Evolutionary conservation across 2,329 filamentous ascomycete species (phyloP).

Genomic region (Aspergillus candidus): DNA sequence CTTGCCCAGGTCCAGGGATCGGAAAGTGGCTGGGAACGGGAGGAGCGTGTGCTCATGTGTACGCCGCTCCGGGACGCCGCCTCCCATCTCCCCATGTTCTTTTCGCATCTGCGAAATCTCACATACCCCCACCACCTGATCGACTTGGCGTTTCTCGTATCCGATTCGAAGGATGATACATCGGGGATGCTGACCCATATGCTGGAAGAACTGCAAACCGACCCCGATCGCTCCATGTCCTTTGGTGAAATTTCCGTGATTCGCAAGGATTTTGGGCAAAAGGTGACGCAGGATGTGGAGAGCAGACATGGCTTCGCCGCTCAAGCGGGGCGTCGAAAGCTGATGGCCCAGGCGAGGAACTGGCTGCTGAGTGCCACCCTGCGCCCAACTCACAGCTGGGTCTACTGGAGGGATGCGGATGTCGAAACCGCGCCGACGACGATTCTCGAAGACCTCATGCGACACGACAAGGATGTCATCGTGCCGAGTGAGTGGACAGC

Average conservation of each 20-base stretch:
- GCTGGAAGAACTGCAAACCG: slow-evolving; percentile 71
- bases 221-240: slow-evolving; percentile 70
- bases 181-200: slow-evolving; percentile 67
- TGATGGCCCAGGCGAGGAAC: slow-evolving; percentile 97
- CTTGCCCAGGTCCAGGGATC: slow-evolving; percentile 86
- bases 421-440: slow-evolving; percentile 96
- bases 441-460: slow-evolving; percentile 95
- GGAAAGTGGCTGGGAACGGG: slow-evolving; percentile 88
- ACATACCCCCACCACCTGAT: slow-evolving; percentile 97
- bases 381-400: slow-evolving; percentile 94
- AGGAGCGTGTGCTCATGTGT: slow-evolving; percentile 90
- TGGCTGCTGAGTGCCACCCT: slow-evolving; percentile 92
- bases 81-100: slow-evolving; percentile 93
- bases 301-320: slow-evolving; percentile 95
- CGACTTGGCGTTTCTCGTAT: slow-evolving; percentile 92
- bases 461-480: slow-evolving; percentile 97
- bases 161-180: slow-evolving; percentile 92
- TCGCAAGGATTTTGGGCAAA: slow-evolving; percentile 97
- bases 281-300: slow-evolving; percentile 95
- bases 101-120: slow-evolving; percentile 91
- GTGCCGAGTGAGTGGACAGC: slow-evolving; percentile 75
- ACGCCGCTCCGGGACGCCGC: slow-evolving; percentile 91
- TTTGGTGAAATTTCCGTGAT: slow-evolving; percentile 97
- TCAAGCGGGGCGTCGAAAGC: slow-evolving; percentile 84
- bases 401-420: slow-evolving; percentile 98